Percentiles rank a stretch among this genome's conserved stretches.
Conservation (phyloP, 805 yeast genomes). For the Candida nonsorbophila region DNA sequence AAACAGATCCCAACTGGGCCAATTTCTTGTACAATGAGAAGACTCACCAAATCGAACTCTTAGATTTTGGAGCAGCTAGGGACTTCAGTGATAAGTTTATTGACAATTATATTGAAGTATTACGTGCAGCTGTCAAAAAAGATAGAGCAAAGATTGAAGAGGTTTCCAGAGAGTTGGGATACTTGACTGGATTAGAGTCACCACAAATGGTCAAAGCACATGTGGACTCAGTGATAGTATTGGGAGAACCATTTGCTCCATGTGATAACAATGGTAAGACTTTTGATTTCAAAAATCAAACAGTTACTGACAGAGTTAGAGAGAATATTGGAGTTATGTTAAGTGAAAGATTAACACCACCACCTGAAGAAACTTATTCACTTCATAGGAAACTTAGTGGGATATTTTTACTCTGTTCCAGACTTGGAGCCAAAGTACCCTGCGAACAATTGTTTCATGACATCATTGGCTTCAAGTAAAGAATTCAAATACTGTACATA, state of each 20-base stretch:
- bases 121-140: constrained; percentile 67
- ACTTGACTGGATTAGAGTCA: constrained; percentile 86
- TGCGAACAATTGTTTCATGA: constrained; percentile 73
- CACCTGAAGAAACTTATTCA: constrained; percentile 98
- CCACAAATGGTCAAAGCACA: constrained; percentile 88
- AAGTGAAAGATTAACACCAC: constrained; percentile 87
- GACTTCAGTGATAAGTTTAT: constrained; percentile 68
- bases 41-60: constrained; percentile 72
- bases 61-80: constrained; percentile 95
- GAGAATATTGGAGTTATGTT: constrained; percentile 86
- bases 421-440: constrained; percentile 77
- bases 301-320: constrained; percentile 90
- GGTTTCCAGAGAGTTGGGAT: constrained; percentile 73
- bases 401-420: constrained; percentile 83
- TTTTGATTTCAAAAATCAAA: constrained; percentile 77
- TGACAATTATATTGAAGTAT: constrained; percentile 58
- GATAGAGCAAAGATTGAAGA: constrained; percentile 62
- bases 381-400: constrained; percentile 94
- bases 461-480: constrained; percentile 51
- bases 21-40: constrained; percentile 77
- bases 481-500: constrained; percentile 1
- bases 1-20: constrained; percentile 99
- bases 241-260: constrained; percentile 87
- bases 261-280: constrained; percentile 39
- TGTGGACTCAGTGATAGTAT: constrained; percentile 79